A percentile compares a stretch with the other conserved stretches of the same genome.
phyloP scores from a whole-genome alignment of 1,139 yeast species.

The Cylindricascospora bacillispora region DNA sequence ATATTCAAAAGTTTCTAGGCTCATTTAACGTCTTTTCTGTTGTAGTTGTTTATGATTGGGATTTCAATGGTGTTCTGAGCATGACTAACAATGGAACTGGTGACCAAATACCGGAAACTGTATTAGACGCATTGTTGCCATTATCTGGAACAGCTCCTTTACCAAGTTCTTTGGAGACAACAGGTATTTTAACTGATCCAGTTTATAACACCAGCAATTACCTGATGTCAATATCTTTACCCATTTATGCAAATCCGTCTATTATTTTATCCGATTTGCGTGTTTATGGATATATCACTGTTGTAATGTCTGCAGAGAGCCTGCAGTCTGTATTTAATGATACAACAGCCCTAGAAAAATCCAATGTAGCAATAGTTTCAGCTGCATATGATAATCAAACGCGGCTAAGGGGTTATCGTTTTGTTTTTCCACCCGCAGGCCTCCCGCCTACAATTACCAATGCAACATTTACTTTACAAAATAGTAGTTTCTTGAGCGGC shows the following conservation, averaged over 20 bases:
- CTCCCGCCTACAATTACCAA: constrained; percentile 11
- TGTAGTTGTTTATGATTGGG: constrained; percentile 2
- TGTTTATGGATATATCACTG: constrained; percentile 60
- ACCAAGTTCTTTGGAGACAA: constrained; percentile 32
- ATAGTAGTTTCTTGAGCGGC: constrained; percentile 15
- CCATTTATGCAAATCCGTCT: constrained; percentile 62
- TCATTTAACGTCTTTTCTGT: constrained; percentile 3
- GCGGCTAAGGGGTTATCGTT: constrained; percentile 26
- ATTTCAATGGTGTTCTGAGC: constrained; percentile 26
- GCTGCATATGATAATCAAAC: constrained; percentile 19
- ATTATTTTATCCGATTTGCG: constrained; percentile 47
- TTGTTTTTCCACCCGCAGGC: constrained; percentile 28
- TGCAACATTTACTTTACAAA: constrained; percentile 21
- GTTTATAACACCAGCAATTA: constrained; percentile 30
- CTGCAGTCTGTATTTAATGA: constrained; percentile 40
- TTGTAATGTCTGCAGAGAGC: constrained; percentile 46
- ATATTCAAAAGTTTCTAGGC: constrained; percentile 29
- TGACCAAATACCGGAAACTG: constrained; percentile 22
- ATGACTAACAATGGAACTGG: constrained; percentile 31
- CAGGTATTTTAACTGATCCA: constrained; percentile 50
- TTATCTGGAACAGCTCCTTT: constrained; percentile 33
- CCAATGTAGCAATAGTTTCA: constrained; percentile 31
- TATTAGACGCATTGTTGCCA: constrained; percentile 36
- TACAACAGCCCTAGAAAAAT: constrained; percentile 32
- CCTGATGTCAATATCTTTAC: constrained; percentile 36